Evolutionary conservation across 345 rosid species (phyloP), one percentile per base, ranked within the genome.

Genomic region (Lagerstroemia speciosa): DNA sequence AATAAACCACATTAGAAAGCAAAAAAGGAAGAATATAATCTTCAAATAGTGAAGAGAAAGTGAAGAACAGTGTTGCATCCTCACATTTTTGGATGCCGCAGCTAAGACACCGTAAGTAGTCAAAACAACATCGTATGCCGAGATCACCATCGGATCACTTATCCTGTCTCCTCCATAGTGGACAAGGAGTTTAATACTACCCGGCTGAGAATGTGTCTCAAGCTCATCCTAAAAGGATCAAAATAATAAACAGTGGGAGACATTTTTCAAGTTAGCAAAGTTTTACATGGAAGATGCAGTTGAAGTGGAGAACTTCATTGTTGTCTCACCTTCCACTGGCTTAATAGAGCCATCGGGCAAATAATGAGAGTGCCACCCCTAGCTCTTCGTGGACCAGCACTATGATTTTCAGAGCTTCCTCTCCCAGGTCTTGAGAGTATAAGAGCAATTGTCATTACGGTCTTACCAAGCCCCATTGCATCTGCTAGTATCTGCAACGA

Each of bases 381-480:
- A 31, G 70, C 80, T 75, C 76, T 86, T 36, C 65, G 41, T 64
- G 17, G 15, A 33, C 50, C 22, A 3, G 37, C 34, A 62, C 19
- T 74, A 79, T 66, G 53, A 45, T 64, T 8, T 17, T 45, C 12
- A 19, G 73, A 72, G 62, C 61, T 73, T 62, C 85, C 84, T 72
- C 70, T 73, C 62, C 85, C 80, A 22, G 80, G 83, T 70, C 87
- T 74, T 67, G 94, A 79, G 70, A 86, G 91, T 73, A 88, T 77
- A 52, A 88, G 70, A 67, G 91, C 87, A 75, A 88, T 84, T 37
- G 88, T 86, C 94, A 88, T 88, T 70, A 88, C 89, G 5, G 94
- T 88, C 77, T 86, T 88, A 45, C 91, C 94, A 48, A 86, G 94
- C 33, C 91, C 89, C 94, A 88, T 88, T 64, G 94, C 88, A 84